Evolutionary conservation across 495 filamentous ascomycete species (phyloP), one percentile per base, ranked within the genome.

Genomic region (Lichenothelia convexa): DNA sequence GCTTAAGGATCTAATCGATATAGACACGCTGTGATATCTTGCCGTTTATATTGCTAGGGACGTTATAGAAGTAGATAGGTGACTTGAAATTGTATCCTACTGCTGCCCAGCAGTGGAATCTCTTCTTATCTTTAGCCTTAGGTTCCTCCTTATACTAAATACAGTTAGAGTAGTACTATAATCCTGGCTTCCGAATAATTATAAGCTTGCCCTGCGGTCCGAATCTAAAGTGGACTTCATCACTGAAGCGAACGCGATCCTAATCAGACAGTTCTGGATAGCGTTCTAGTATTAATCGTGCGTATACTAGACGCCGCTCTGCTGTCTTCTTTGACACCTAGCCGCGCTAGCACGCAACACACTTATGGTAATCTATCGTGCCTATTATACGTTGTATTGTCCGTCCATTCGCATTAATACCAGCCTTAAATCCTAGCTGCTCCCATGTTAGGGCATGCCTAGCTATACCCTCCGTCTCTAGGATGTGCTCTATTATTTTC

Each of bases 281-380:
- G 13, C 13, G 13, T 8, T 8, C 8, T 9, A 33, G 9, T 9
- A 8, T 11, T 1, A 33, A 8, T 12, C 16, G 31, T 1, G 11
- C 29, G 3, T 23, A 44, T 24, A 21, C 30, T 1, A 22, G 8
- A 18, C 40, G 16, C 23, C n/a, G 21, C 21, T 30, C 6, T 19
- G 21, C 8, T 6, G 21, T 4, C 11, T 24, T 18, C 36, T 21
- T 8, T 21, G 26, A n/a, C 30, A 43, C 40, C 42, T 18, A 44
- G 11, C 27, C 26, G 12, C 32, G 21, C 32, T 13, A 16, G 30
- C 42, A 44, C 11, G 40, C 38, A 15, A 44, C 3, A 21, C 42
- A 44, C 30, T 44, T 43, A 34, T 43, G 38, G 32, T 43, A 44
- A n/a, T 44, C 39, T 22, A 34, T 44, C 8, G 11, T 17, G 6